These are phyloP conservation scores for Hypoxylon lienhwacheense DNA, from an alignment of 495 filamentous ascomycete genomes.

Conservation along the genomic window DNA sequence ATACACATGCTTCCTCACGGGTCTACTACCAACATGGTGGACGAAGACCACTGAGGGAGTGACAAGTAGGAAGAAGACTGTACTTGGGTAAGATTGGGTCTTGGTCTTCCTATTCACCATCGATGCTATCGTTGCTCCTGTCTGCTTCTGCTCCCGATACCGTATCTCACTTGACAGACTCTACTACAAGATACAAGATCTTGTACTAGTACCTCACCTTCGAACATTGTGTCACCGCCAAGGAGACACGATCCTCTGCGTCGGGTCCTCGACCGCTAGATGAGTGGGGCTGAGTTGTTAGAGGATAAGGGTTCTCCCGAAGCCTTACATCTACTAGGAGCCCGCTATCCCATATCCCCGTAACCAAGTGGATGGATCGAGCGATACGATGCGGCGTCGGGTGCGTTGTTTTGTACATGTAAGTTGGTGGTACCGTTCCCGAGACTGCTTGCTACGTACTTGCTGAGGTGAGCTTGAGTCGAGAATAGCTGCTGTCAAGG, in stretches of 20 bases:
- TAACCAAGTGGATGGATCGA: constrained; percentile 29
- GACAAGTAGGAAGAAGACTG: constrained; percentile 12
- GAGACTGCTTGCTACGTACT: constrained; percentile 21
- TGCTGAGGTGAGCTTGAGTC: constrained; percentile 7
- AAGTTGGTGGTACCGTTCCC: constrained; percentile 23
- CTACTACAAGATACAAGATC: constrained; percentile 23
- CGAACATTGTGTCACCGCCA: constrained; percentile 26
- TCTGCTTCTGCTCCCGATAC: no score
- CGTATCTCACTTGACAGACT: constrained; percentile 22
- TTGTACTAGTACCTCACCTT: constrained; percentile 31
- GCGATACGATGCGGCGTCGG: constrained; percentile 21
- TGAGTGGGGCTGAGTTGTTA: constrained; percentile 21
- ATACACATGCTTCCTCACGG: background rate
- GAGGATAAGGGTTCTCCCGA: constrained; percentile 27
- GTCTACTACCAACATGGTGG: constrained; percentile 1
- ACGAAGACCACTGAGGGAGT: constrained; percentile 6
- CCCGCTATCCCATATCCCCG: constrained; percentile 14
- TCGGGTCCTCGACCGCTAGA: constrained; percentile 31
- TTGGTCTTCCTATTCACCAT: no score
- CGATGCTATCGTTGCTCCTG: constrained; percentile 8
- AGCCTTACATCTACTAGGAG: constrained; percentile 31
- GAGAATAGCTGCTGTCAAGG: constrained; percentile 3
- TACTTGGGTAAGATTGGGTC: no score
- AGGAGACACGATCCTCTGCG: constrained; percentile 31
- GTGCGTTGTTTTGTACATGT: constrained; percentile 14